phyloP scores from a whole-genome alignment of 176 grass and related monocot species.

The Calamus simplicifolius region DNA sequence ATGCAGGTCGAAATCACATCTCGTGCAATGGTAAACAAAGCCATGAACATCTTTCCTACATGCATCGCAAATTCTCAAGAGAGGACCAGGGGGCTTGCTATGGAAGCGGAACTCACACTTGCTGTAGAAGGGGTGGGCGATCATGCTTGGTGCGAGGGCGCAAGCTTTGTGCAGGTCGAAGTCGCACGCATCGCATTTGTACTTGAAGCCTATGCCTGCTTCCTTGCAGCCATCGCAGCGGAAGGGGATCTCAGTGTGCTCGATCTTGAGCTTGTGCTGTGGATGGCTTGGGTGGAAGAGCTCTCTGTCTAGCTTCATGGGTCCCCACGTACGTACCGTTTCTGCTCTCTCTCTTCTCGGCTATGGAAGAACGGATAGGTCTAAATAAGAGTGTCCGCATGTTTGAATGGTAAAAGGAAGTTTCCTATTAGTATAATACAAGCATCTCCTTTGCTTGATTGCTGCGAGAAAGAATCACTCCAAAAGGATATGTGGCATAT shows the following conservation, averaged over 20 bases:
- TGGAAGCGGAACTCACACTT: slow-evolving; percentile 27
- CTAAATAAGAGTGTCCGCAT: not conserved
- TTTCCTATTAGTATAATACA: slow-evolving; percentile 19
- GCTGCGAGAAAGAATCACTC: slow-evolving; percentile 23
- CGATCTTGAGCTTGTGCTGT: slow-evolving; percentile 29
- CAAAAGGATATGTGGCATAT: not conserved
- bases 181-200: slow-evolving; percentile 21
- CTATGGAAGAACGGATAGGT: not conserved
- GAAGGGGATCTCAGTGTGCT: slow-evolving; percentile 30
- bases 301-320: slow-evolving; percentile 37
- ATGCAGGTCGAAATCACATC: slow-evolving; percentile 25
- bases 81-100: slow-evolving; percentile 9
- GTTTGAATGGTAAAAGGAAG: not conserved
- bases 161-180: slow-evolving; percentile 34
- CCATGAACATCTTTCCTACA: slow-evolving; percentile 23
- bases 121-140: slow-evolving; percentile 22
- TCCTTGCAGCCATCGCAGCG: slow-evolving; percentile 28
- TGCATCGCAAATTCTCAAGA: slow-evolving; percentile 19
- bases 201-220: slow-evolving; percentile 34
- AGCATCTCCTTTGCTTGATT: slow-evolving; percentile 32
- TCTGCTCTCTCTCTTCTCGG: not conserved
- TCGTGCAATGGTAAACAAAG: slow-evolving; percentile 25
- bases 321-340: not conserved
- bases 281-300: slow-evolving; percentile 24
- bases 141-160: slow-evolving; percentile 21